These are phyloP conservation scores for Nigrograna mackinnonii DNA, from an alignment of 2,329 filamentous ascomycete species.

Conservation along the genomic window DNA sequence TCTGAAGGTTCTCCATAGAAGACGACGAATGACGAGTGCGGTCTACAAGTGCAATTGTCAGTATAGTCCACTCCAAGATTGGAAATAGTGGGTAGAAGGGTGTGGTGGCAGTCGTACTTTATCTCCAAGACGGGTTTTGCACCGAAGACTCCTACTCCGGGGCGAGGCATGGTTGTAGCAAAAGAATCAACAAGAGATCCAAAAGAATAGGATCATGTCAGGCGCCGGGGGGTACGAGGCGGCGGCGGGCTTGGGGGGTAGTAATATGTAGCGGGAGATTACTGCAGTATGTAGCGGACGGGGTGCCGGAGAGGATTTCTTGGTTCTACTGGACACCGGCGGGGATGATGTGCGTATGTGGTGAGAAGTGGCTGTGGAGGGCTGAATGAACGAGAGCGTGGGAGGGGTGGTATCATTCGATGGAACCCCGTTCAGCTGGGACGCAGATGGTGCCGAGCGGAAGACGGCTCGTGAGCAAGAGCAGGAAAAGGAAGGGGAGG, in stretches of 20 bases:
- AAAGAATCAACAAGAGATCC: constrained; percentile 9
- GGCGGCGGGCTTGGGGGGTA: constrained; percentile 1
- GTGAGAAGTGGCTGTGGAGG: too few species aligned
- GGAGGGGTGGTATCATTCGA: too few species aligned
- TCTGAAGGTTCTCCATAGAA: constrained; percentile 54
- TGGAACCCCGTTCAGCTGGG: too few species aligned
- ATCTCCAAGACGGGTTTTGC: constrained; percentile 45
- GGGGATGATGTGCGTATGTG: too few species aligned
- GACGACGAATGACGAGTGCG: constrained; percentile 52
- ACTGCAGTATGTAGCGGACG: too few species aligned
- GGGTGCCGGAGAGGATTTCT: too few species aligned
- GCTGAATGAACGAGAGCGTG: too few species aligned
- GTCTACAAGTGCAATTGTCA: constrained; percentile 26
- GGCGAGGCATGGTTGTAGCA: constrained; percentile 35
- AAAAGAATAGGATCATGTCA: constrained; percentile 10
- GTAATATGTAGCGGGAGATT: constrained; percentile 8
- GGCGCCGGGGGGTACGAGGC: constrained; percentile 1
- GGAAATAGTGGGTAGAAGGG: neutral
- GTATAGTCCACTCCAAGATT: too few species aligned
- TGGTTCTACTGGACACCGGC: too few species aligned
- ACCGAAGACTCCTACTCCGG: constrained; percentile 39
- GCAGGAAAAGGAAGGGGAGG: too few species aligned
- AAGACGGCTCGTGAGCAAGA: too few species aligned
- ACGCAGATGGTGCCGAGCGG: too few species aligned
- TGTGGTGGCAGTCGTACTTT: constrained; percentile 32